Base-by-base conservation (phyloP, 1,284 basidiomycete species). In the Phellopilus nigrolimitatus region DNA sequence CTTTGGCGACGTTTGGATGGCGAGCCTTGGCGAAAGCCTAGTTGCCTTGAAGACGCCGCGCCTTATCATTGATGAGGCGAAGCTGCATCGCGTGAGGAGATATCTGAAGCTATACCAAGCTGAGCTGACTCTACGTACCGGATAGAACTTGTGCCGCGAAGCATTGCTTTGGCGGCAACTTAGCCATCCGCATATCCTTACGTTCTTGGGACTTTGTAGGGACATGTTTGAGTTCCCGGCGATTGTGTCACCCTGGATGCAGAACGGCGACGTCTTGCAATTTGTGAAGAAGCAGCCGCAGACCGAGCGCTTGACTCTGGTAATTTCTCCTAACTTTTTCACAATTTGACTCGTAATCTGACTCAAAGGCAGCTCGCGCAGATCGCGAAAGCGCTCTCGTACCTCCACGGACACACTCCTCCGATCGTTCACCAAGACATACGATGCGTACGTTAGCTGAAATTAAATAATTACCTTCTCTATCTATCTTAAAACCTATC, bases 371-470 rank as follows among this genome's bases (percentile, higher is more conserved):
- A 51, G 49, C 36, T 51, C 12, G 13, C 9, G n/a, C 30, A 51
- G 24, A 31, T 51, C 13, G 27, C 41, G 28, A 21, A 36, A 10
- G 49, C 41, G 10, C 9, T 51, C 3, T 25, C 19, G n/a, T 44
- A 51, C 25, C 42, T 51, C 13, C 49, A 51, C 25, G 12, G 13
- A 22, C 31, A 34, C 28, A 9, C 15, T 10, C 40, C 40, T 21
- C 40, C 41, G 12, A 27, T 51, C n/a, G 17, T 51, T n/a, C 49
- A 51, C 27, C 49, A 44, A 8, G 49, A 51, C 33, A 17, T 51
- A 2, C 39, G 49, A 42, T 51, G 49, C 42, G 49, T 51, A 7
- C 30, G 49, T 51, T 37, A 3, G 15, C 7, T 21, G 13, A 7
- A 12, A 15, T 37, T 22, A 12, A n/a, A 33, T 12, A 3, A 12